Evolutionary conservation across 352 stramenopile species (phyloP).

Genomic region (Pythium utonaiense): DNA sequence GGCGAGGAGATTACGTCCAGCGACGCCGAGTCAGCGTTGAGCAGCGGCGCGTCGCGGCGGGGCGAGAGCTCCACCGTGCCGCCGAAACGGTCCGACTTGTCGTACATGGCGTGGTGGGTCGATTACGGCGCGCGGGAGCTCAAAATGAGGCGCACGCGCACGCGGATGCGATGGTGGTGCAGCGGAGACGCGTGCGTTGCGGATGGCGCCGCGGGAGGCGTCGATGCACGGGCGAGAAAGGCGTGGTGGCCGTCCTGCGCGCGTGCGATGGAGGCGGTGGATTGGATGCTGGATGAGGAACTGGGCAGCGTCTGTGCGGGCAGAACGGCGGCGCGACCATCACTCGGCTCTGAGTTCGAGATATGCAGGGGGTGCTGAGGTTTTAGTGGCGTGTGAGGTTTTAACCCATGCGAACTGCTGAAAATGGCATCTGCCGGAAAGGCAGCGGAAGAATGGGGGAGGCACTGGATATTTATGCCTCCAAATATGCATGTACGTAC

Average conservation of each 20-base stretch:
- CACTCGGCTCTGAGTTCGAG: no score
- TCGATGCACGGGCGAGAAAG: not conserved
- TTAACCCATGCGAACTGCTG: no score
- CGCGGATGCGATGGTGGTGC: not conserved
- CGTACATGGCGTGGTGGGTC: conserved; percentile 5
- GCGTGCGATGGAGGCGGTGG: no score
- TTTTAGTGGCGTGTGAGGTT: no score
- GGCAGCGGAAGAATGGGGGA: no score
- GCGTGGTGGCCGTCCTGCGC: no score
- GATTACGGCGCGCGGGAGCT: not conserved
- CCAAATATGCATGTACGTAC: not conserved
- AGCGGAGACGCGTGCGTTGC: not conserved
- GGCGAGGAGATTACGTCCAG: conserved; percentile 59
- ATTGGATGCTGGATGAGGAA: no score
- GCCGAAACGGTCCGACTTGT: conserved; percentile 33
- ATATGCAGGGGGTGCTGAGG: no score
- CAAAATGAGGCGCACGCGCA: not conserved
- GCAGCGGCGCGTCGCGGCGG: conserved; percentile 48
- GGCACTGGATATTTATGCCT: not conserved
- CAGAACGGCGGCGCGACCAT: no score
- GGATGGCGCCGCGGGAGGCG: not conserved
- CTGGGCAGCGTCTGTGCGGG: no score
- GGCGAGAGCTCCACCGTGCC: conserved; percentile 54
- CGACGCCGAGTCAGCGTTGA: conserved; percentile 49
- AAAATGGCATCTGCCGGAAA: no score